A percentile compares a stretch with the other conserved stretches of the same genome.
phyloP scores from a whole-genome alignment of 1,284 basidiomycete genomes.

The Mycena citricolor region DNA sequence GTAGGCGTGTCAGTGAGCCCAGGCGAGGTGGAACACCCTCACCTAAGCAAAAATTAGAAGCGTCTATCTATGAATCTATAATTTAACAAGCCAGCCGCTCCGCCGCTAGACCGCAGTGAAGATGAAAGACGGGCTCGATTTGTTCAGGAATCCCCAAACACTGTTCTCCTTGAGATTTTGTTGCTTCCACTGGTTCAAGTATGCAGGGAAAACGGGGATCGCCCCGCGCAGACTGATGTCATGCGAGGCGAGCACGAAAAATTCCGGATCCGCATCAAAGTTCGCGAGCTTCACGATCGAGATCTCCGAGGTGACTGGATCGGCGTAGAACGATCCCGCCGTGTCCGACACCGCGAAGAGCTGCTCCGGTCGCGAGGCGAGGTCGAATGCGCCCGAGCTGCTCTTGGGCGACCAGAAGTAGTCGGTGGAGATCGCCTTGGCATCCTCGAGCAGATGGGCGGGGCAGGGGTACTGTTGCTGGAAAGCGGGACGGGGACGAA shows the following conservation, averaged over 20 bases:
- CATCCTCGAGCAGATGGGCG: slow-evolving; percentile 8
- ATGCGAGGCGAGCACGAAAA: slow-evolving; percentile 25
- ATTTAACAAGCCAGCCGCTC: too few species aligned
- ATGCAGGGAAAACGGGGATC: slow-evolving; percentile 21
- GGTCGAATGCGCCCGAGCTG: slow-evolving; percentile 11
- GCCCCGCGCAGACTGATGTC: slow-evolving; percentile 17
- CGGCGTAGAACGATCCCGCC: slow-evolving; percentile 11
- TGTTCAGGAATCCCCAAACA: slow-evolving; percentile 25
- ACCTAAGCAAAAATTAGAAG: too few species aligned
- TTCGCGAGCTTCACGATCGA: slow-evolving; percentile 16
- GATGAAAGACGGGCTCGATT: slow-evolving; percentile 18
- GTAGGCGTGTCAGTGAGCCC: too few species aligned
- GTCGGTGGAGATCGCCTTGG: slow-evolving; percentile 15
- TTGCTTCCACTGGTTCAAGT: slow-evolving; percentile 23
- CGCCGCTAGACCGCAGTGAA: slow-evolving; percentile 10
- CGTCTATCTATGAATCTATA: too few species aligned
- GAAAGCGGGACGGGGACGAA: slow-evolving; percentile 21
- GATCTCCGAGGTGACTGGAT: slow-evolving; percentile 6
- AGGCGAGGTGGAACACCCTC: too few species aligned
- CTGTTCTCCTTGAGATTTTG: slow-evolving; percentile 23
- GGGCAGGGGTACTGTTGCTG: slow-evolving; percentile 23
- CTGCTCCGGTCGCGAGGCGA: slow-evolving; percentile 15
- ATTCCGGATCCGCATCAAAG: slow-evolving; percentile 25
- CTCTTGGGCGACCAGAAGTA: slow-evolving; percentile 13
- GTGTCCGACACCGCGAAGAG: slow-evolving; percentile 15